These are phyloP conservation scores for Phalaenopsis equestris DNA, from an alignment of 106 monocot genomes.

Conservation along the genomic window DNA sequence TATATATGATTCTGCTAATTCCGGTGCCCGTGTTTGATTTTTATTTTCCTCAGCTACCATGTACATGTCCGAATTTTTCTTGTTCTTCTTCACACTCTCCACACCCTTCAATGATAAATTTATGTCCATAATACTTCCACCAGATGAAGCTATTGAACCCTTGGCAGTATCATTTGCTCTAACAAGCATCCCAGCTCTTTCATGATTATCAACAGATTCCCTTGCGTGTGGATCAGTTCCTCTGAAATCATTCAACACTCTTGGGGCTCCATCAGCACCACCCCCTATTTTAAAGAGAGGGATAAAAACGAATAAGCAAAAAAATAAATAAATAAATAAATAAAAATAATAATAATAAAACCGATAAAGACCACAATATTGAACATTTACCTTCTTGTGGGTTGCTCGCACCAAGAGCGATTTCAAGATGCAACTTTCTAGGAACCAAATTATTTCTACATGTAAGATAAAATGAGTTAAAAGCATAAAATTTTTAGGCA, in stretches of 20 bases:
- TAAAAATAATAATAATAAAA: too few relatives aligned
- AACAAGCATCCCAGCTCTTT: slow-evolving; percentile 35
- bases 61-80: slow-evolving; percentile 27
- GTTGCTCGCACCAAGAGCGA: slow-evolving; percentile 64
- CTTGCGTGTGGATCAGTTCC: slow-evolving; percentile 35
- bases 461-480: slow-evolving; percentile 2
- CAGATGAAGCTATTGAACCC: slow-evolving; percentile 27
- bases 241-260: slow-evolving; percentile 39
- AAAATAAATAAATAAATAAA: too few relatives aligned
- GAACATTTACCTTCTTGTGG: slow-evolving; percentile 55
- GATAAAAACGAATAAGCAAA: background rate
- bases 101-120: slow-evolving; percentile 47
- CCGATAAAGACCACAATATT: background rate
- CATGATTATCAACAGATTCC: slow-evolving; percentile 46
- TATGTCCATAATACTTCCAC: slow-evolving; percentile 49
- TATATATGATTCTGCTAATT: slow-evolving; percentile 24
- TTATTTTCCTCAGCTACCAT: slow-evolving; percentile 27
- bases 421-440: slow-evolving; percentile 89
- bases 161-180: slow-evolving; percentile 31
- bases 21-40: slow-evolving; percentile 13
- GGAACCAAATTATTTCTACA: slow-evolving; percentile 89
- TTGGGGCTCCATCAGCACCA: slow-evolving; percentile 34
- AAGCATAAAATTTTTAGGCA: background rate
- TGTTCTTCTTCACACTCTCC: slow-evolving; percentile 45
- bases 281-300: slow-evolving; percentile 13